Conservation (phyloP, 1,284 basidiomycete genomes). For the Leccinum pachyderme region DNA sequence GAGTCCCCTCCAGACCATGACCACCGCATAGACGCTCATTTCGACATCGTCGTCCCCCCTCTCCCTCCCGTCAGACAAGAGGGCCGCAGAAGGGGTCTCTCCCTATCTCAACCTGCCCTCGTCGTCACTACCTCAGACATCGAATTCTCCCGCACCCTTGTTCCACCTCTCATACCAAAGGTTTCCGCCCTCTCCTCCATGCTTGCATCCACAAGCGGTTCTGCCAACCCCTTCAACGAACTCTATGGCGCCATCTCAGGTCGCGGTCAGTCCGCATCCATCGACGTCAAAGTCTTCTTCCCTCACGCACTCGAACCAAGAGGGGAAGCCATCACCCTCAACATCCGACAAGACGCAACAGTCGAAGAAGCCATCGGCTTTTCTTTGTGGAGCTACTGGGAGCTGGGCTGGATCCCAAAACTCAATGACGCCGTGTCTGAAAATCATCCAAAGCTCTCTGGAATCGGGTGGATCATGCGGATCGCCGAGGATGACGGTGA, state of each 20-base stretch:
- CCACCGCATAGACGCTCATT: constrained; percentile 38
- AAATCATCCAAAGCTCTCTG: constrained; percentile 67
- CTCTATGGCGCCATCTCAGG: constrained; percentile 80
- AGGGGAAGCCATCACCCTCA: constrained; percentile 59
- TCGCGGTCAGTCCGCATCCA: constrained; percentile 60
- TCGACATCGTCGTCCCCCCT: constrained; percentile 46
- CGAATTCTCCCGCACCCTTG: constrained; percentile 54
- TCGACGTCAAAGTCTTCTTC: constrained; percentile 82
- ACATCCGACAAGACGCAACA: constrained; percentile 83
- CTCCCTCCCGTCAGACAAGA: constrained; percentile 16
- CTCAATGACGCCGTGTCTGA: constrained; percentile 59
- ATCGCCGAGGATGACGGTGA: constrained; percentile 98
- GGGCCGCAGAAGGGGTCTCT: constrained; percentile 28
- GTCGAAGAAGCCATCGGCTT: constrained; percentile 97
- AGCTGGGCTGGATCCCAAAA: constrained; percentile 79
- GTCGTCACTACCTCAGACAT: constrained; percentile 33
- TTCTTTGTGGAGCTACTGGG: constrained; percentile 89
- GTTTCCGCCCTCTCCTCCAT: constrained; percentile 67
- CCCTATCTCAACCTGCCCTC: constrained; percentile 24
- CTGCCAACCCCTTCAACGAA: constrained; percentile 79
- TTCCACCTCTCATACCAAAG: constrained; percentile 39
- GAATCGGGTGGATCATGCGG: constrained; percentile 90
- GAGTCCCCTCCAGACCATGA: constrained; percentile 25
- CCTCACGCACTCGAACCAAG: constrained; percentile 72
- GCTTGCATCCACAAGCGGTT: constrained; percentile 56